Conservation (phyloP, 306 rosid genomes). For the Vigna mungo region DNA sequence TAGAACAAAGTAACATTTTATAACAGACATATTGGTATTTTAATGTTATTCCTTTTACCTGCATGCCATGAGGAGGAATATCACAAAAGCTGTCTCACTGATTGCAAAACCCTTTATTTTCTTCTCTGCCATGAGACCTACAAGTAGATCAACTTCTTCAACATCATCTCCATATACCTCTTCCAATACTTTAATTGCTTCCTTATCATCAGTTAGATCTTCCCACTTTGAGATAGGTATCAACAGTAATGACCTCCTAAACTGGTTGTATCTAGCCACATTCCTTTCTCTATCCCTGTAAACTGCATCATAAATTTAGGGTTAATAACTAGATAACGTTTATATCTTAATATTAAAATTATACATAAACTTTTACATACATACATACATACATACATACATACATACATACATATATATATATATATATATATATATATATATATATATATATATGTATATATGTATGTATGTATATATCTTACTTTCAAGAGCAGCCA, state of each 20-base stretch:
- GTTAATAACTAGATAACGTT: neutral
- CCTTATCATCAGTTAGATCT: slow-evolving; percentile 62
- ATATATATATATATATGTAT: too few relatives aligned
- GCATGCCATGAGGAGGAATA: slow-evolving; percentile 63
- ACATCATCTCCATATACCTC: slow-evolving; percentile 68
- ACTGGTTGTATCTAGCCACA: slow-evolving; percentile 68
- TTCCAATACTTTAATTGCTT: slow-evolving; percentile 51
- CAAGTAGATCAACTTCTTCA: slow-evolving; percentile 61
- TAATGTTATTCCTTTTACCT: slow-evolving; percentile 48
- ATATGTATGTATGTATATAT: neutral
- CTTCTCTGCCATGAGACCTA: slow-evolving; percentile 75
- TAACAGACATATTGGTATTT: too few relatives aligned
- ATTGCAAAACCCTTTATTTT: slow-evolving; percentile 73
- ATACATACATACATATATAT: too few relatives aligned
- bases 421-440: too few relatives aligned
- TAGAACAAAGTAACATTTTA: too few relatives aligned
- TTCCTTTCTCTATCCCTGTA: slow-evolving; percentile 70
- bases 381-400: too few relatives aligned
- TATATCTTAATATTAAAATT: neutral
- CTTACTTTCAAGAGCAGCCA: slow-evolving; percentile 66
- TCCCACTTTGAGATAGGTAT: slow-evolving; percentile 68
- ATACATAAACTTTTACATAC: too few relatives aligned
- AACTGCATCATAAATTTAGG: slow-evolving; percentile 44
- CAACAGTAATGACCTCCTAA: slow-evolving; percentile 53
- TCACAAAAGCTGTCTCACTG: slow-evolving; percentile 63